phyloP scores from a whole-genome alignment of 2,329 filamentous ascomycete species.

The Exophiala oligosperma region DNA sequence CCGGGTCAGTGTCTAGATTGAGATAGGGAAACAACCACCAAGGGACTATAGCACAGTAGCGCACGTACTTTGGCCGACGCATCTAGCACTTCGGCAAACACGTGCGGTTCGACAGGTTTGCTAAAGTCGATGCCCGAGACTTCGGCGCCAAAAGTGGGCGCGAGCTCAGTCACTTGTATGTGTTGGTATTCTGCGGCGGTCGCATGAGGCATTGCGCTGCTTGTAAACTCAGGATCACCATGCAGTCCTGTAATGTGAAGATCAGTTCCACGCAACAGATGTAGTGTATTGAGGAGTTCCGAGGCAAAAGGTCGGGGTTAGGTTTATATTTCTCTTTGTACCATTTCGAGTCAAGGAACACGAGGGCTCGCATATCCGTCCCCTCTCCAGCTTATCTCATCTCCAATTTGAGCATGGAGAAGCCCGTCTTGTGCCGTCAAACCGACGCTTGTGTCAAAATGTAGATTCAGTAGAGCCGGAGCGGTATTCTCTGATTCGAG shows the following conservation, averaged over 20 bases:
- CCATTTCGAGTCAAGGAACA: not conserved
- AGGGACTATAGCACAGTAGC: not conserved
- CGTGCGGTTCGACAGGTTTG: constrained; percentile 33
- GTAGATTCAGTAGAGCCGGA: not conserved
- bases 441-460: not conserved
- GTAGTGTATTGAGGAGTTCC: too few relatives aligned
- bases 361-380: not conserved
- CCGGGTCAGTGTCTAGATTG: too few relatives aligned
- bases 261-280: not conserved
- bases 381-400: constrained; percentile 5
- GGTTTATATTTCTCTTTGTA: too few relatives aligned
- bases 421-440: not conserved
- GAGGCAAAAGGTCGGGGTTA: too few relatives aligned
- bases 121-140: constrained; percentile 40
- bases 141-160: constrained; percentile 33
- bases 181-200: constrained; percentile 6
- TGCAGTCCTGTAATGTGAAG: not conserved
- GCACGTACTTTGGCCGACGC: constrained; percentile 36
- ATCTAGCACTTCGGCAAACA: constrained; percentile 37
- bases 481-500: not conserved
- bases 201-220: constrained; percentile 6
- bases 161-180: constrained; percentile 6
- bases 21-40: not conserved
- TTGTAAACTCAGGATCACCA: not conserved
- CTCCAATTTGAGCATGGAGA: constrained; percentile 5